These are phyloP conservation scores for Cystobasidium sp. DNA, from an alignment of 1,284 basidiomycete species.

Conservation along the genomic window DNA sequence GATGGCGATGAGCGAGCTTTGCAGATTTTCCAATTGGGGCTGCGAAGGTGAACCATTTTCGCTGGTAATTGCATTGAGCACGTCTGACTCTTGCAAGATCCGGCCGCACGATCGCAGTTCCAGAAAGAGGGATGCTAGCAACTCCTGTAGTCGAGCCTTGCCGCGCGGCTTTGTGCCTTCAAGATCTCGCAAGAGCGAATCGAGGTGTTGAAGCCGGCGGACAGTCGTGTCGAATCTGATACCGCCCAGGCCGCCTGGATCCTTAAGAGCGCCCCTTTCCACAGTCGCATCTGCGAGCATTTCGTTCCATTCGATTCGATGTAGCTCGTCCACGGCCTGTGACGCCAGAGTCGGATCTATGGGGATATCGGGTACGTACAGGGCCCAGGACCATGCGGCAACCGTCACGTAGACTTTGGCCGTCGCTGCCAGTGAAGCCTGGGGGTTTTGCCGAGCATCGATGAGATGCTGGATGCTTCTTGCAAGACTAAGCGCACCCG, in stretches of 20 bases:
- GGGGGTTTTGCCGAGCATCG: neutral
- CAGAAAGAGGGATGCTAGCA: constrained; percentile 20
- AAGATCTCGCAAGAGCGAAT: neutral
- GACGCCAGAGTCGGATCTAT: constrained; percentile 82
- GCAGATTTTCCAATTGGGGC: constrained; percentile 17
- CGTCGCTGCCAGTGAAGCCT: neutral
- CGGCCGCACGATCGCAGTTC: constrained; percentile 17
- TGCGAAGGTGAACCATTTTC: neutral
- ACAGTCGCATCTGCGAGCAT: constrained; percentile 33
- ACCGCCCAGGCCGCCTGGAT: constrained; percentile 4
- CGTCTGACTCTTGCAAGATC: neutral
- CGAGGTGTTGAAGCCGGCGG: neutral
- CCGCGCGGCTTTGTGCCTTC: neutral
- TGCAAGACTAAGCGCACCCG: no score
- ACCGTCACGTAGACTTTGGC: constrained; percentile 67
- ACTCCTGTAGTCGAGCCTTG: neutral
- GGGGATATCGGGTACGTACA: constrained; percentile 85
- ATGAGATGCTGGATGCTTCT: neutral
- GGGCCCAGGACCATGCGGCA: constrained; percentile 65
- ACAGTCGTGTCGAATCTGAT: neutral
- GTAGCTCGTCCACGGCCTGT: constrained; percentile 64
- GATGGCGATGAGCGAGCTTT: constrained; percentile 15
- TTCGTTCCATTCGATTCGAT: constrained; percentile 48
- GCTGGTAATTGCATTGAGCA: neutral
- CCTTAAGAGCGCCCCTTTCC: neutral